Evolutionary conservation across 2,329 filamentous ascomycete species (phyloP), one percentile per base, ranked within the genome.

Genomic region (Venturia aucupariae): DNA sequence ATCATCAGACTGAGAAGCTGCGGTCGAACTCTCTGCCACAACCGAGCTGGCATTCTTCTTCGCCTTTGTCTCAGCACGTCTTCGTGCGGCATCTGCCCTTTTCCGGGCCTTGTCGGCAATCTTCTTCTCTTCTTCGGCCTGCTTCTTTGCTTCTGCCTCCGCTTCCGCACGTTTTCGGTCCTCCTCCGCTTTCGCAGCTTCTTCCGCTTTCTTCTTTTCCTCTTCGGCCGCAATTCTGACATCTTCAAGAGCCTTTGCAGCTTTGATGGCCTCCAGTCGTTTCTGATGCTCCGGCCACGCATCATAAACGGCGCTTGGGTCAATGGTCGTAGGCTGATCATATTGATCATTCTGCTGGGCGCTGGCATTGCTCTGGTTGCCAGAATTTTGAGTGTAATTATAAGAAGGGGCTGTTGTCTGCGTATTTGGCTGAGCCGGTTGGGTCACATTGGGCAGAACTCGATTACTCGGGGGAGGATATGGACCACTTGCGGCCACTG

Each of bases 271-370:
- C 70, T 76, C 69, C 55, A 74, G 68, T 68, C 78, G 76, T 44
- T 79, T 72, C 66, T 80, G 76, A 61, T 80, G 76, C 65, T 80
- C 78, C 3, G 78, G 78, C 71, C 78, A 82, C 2, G 80, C 80
- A 65, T 84, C 80, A 66, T 83, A 84, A 2, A 83, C 79, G 59
- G 80, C 78, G 57, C 75, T 80, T 2, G 82, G 81, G 69, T 83
- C 79, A 24, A 84, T 79, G 1, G 81, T 83, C 3, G 71, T 75
- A 4, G 77, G 41, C 39, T 75, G 55, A 67, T 64, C 51, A 22
- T 57, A 57, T n/a, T 35, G 51, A n/a, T 32, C 15, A 27, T 39
- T 60, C 59, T 41, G n/a, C 11, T 60, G 59, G 38, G 10, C 15
- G 39, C 15, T 60, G 35, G 22, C 32, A 42, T 42, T 60, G 22